These are phyloP conservation scores for Blepharisma stoltei DNA, from an alignment of 73 alveolate species.

Conservation along the genomic window DNA sequence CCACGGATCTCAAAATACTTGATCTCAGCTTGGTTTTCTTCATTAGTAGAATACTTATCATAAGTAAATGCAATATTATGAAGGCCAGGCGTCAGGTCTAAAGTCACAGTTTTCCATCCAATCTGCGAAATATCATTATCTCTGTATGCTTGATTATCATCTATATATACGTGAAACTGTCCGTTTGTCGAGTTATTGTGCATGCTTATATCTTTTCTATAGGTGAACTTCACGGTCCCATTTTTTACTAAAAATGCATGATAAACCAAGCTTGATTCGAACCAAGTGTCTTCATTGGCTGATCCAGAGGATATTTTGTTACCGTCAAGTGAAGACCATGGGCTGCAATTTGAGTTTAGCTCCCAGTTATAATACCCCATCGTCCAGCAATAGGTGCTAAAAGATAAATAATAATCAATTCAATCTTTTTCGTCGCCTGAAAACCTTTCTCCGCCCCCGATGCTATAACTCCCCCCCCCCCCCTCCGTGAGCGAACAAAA, in stretches of 20 bases:
- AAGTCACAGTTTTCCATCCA: not conserved
- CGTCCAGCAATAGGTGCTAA: not conserved
- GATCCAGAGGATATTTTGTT: not conserved
- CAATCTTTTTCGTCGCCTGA: no score
- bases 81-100: not conserved
- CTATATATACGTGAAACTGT: not conserved
- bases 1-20: constrained; percentile 14
- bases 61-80: not conserved
- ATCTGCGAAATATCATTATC: not conserved
- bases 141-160: not conserved
- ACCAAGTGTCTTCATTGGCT: not conserved
- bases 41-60: not conserved
- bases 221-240: not conserved
- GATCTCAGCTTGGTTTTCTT: not conserved
- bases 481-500: no score
- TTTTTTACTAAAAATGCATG: not conserved
- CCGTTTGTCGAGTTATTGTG: not conserved
- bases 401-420: not conserved
- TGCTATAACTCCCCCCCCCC: no score
- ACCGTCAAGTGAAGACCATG: not conserved
- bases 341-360: not conserved
- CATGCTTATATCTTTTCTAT: not conserved
- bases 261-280: not conserved
- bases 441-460: no score
- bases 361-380: constrained; percentile 7